These are phyloP conservation scores for Inonotus hispidus DNA, from an alignment of 1,284 basidiomycete genomes.

Conservation along the genomic window DNA sequence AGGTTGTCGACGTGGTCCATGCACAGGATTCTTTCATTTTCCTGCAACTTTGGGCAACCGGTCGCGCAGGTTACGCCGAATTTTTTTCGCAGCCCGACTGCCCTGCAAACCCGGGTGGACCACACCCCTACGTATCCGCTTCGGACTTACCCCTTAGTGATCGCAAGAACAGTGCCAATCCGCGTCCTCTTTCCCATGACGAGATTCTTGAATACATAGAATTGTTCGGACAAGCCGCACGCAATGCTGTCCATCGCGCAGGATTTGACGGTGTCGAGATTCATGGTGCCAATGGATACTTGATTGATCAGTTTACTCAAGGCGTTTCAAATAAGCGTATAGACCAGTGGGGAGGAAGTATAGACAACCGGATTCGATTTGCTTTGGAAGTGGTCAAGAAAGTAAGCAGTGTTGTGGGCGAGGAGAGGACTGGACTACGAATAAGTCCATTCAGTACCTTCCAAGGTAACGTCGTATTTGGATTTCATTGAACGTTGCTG, in stretches of 20 bases:
- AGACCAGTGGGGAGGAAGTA: constrained; percentile 43
- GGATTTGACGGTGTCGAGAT: constrained; percentile 30
- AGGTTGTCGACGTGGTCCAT: constrained; percentile 36
- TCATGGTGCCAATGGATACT: constrained; percentile 18
- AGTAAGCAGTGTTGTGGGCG: constrained; percentile 14
- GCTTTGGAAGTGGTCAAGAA: constrained; percentile 35
- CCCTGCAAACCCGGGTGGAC: constrained; percentile 19
- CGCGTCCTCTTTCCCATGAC: constrained; percentile 31
- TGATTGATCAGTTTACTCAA: constrained; percentile 22
- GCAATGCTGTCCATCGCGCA: constrained; percentile 28
- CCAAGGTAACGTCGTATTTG: constrained; percentile 16
- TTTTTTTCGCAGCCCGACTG: constrained; percentile 29
- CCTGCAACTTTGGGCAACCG: constrained; percentile 47
- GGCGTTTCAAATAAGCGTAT: constrained; percentile 34
- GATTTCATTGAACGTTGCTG: not conserved
- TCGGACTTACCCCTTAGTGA: constrained; percentile 37
- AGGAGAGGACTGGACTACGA: constrained; percentile 33
- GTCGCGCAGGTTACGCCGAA: constrained; percentile 32
- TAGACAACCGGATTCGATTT: constrained; percentile 43
- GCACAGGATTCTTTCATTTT: constrained; percentile 40
- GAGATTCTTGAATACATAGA: constrained; percentile 34
- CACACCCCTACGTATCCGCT: constrained; percentile 32
- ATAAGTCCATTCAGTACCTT: constrained; percentile 31
- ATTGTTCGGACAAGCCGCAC: constrained; percentile 25
- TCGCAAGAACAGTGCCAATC: constrained; percentile 9